Evolutionary conservation across 257 asterid genomes (phyloP), one percentile per base, ranked within the genome.

Genomic region (Solanum piurae): DNA sequence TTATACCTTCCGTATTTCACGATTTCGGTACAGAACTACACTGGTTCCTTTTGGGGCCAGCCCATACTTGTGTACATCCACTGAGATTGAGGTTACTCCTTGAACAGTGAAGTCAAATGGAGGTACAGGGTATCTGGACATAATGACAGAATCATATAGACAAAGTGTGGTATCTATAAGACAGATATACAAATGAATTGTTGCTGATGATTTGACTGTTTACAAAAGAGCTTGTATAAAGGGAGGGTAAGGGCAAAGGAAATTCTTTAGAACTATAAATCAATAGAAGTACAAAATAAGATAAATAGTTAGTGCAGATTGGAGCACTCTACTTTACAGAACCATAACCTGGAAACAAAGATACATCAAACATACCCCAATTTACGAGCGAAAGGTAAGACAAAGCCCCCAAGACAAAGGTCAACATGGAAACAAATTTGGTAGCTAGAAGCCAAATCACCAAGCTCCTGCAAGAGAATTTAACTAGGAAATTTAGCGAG

Each of bases 41-140:
- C 99, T 97, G 68, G 99, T 97, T 93, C 99, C 99, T 92, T 97
- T 97, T 58, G 99, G 99, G 87, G 99, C 99, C 94, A 97, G 92
- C 44, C 99, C 99, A 90, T 97, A 97, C 91, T 97, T 97, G 94
- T 97, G 99, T 42, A 97, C 99, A 91, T 97, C 99, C 84, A 93
- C 98, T 69, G 99, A 97, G 85, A 95, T 92, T 79, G 99, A 97
- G 87, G 99, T 96, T 84, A 97, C 98, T 90, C 99, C 99, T 89
- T 90, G 88, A 85, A 96, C 98, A 60, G 98, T 92, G 94, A 97
- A 97, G 91, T 97, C 99, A 87, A 92, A 96, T 76, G 98, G 98
- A 34, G 98, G 99, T 76, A 97, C 90, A 79, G 99, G 98, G 84
- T 97, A 97, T 93, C 99, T 97, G 88, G 62, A 86, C 86, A 87